Evolutionary conservation across 2,329 filamentous ascomycete genomes (phyloP).

Genomic region (Ustulina deusta): DNA sequence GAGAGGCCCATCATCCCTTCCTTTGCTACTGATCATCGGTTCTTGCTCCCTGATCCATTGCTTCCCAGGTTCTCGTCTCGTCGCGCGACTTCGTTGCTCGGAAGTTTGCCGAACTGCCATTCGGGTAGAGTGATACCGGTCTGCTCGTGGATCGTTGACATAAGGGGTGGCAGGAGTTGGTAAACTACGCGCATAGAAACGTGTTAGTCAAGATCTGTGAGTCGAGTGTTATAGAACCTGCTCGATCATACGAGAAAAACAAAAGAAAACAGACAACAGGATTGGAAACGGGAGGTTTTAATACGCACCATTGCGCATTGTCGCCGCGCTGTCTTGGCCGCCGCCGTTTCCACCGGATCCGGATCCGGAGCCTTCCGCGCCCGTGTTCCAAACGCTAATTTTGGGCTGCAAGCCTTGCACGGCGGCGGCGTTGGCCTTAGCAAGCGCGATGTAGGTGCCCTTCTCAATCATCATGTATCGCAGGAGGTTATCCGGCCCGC

Average conservation of each 20-base stretch:
- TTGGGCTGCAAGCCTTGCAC: constrained; percentile 85
- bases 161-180: constrained; percentile 84
- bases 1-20: neutral
- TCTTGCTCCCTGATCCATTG: constrained; percentile 33
- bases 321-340: constrained; percentile 66
- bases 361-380: constrained; percentile 59
- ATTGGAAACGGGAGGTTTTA: neutral
- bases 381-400: constrained; percentile 92
- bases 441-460: constrained; percentile 81
- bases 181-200: constrained; percentile 65
- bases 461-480: constrained; percentile 91
- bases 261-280: neutral
- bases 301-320: constrained; percentile 71
- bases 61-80: constrained; percentile 21
- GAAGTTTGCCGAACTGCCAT: constrained; percentile 74
- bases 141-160: constrained; percentile 89
- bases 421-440: constrained; percentile 80
- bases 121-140: constrained; percentile 83
- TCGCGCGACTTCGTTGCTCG: constrained; percentile 43
- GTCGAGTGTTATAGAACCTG: too few species aligned
- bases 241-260: neutral
- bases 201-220: neutral
- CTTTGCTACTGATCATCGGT: constrained; percentile 5
- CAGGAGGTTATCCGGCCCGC: constrained; percentile 80
- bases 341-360: constrained; percentile 54